These are phyloP conservation scores for Citrus sp. DNA, from an alignment of 345 rosid genomes.

Conservation along the genomic window DNA sequence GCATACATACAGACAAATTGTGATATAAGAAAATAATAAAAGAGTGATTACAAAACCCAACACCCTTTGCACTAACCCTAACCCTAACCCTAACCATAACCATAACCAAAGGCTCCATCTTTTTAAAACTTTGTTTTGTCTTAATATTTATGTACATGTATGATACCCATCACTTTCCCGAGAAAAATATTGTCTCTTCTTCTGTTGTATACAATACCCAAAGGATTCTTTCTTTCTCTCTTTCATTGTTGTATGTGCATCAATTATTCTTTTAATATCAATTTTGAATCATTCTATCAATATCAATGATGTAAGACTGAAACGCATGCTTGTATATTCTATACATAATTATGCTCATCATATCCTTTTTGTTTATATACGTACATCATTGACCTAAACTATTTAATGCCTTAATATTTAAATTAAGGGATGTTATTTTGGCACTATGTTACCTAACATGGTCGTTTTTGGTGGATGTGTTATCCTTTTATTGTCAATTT, in stretches of 20 bases:
- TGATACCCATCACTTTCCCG: conserved; percentile 2
- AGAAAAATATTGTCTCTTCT: conserved; percentile 5
- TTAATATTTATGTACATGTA: neutral
- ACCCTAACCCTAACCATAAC: neutral
- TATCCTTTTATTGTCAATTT: neutral
- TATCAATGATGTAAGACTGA: conserved; percentile 17
- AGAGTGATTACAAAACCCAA: neutral
- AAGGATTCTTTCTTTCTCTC: neutral
- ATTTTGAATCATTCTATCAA: conserved; percentile 2
- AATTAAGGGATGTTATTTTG: neutral
- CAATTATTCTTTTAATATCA: neutral
- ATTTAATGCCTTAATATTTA: neutral
- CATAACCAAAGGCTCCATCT: neutral
- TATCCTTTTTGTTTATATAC: neutral
- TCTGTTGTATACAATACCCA: neutral
- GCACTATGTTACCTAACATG: conserved; percentile 11
- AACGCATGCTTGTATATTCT: conserved; percentile 12
- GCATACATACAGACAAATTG: conserved; percentile 18
- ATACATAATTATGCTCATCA: neutral
- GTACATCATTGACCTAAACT: conserved; percentile 11
- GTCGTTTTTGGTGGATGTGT: neutral
- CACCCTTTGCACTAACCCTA: neutral
- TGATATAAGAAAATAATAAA: neutral
- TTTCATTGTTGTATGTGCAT: neutral
- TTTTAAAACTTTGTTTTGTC: neutral